Percentiles rank a stretch among this genome's conserved stretches.
These are phyloP conservation scores for Fraxinus greggii DNA, from an alignment of 305 asterid genomes.

Conservation along the genomic window DNA sequence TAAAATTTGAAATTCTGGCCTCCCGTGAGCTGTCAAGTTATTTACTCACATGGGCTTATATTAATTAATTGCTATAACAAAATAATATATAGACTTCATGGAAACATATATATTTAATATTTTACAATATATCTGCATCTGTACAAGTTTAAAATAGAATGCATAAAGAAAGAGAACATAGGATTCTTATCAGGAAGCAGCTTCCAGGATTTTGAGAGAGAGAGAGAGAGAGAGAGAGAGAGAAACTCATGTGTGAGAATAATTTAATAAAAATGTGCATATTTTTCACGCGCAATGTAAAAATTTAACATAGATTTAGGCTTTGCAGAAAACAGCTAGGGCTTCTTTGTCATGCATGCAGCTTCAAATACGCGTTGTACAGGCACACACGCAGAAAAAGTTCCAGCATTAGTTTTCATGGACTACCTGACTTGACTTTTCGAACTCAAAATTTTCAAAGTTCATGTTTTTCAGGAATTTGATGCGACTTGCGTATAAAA, in stretches of 20 bases:
- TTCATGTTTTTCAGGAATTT: too few species aligned
- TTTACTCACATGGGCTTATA: constrained; percentile 23
- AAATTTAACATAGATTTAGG: constrained; percentile 25
- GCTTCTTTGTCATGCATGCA: constrained; percentile 61
- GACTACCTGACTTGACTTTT: too few species aligned
- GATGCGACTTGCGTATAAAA: too few species aligned
- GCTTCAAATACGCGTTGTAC: constrained; percentile 41
- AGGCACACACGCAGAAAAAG: too few species aligned
- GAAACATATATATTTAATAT: not conserved
- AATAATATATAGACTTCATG: not conserved
- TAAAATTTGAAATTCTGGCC: not conserved
- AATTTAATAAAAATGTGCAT: constrained; percentile 20
- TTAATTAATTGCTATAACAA: not conserved
- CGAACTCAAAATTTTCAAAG: too few species aligned
- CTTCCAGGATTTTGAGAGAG: constrained; percentile 49
- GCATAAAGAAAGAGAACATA: constrained; percentile 30
- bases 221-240: not conserved
- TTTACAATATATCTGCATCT: too few species aligned
- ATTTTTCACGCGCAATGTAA: constrained; percentile 28
- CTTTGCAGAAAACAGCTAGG: constrained; percentile 51
- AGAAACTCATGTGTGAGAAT: constrained; percentile 22
- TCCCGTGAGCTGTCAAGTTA: constrained; percentile 9
- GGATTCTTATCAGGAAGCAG: constrained; percentile 47
- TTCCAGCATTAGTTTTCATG: too few species aligned
- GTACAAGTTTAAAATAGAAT: constrained; percentile 21